A percentile compares a stretch with the other conserved stretches of the same genome.
phyloP scores from a whole-genome alignment of 345 rosid genomes.

The Citrus hindsii region DNA sequence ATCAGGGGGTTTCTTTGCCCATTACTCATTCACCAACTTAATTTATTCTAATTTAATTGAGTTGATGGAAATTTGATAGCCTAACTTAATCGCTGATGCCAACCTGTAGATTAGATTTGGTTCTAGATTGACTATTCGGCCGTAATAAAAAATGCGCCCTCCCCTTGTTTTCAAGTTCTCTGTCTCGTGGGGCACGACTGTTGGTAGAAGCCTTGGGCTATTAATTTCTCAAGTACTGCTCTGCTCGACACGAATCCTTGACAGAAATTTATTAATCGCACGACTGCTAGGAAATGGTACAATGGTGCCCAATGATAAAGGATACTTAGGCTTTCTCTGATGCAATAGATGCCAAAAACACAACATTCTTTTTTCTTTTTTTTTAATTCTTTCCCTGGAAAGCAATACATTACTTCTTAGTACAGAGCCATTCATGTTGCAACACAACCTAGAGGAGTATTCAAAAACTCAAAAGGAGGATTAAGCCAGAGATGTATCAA shows the following conservation, averaged over 20 bases:
- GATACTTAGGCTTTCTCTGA: background rate
- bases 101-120: background rate
- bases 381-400: too few relatives aligned
- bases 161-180: background rate
- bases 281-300: background rate
- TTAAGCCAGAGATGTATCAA: background rate
- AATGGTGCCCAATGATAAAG: background rate
- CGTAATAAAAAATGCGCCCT: too few relatives aligned
- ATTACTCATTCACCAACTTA: background rate
- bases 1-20: background rate
- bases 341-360: background rate
- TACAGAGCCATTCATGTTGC: background rate
- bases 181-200: too few relatives aligned
- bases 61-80: background rate
- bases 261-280: background rate
- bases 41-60: background rate
- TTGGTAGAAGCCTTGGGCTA: too few relatives aligned
- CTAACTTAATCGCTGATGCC: background rate
- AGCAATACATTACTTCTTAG: background rate
- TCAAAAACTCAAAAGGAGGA: background rate
- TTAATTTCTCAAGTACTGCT: background rate
- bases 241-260: background rate
- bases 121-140: background rate
- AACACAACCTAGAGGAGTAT: background rate
- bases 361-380: too few relatives aligned